These are phyloP conservation scores for Beta vulgaris DNA, from an alignment of 148 eudicot species.

Conservation along the genomic window DNA sequence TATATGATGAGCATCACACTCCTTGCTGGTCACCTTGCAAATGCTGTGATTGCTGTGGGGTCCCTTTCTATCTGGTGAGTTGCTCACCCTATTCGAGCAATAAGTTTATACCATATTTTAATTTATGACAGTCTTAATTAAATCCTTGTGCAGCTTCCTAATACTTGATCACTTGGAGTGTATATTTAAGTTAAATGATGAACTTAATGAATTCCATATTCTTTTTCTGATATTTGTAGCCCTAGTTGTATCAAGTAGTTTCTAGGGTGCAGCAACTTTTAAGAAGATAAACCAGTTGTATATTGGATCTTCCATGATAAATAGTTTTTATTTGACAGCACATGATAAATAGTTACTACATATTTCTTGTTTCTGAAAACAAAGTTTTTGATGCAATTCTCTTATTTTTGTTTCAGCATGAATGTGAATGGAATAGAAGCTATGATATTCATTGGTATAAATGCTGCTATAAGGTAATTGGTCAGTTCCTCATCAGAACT, in stretches of 20 bases:
- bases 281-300: neutral
- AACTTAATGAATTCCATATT: neutral
- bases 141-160: too few species aligned
- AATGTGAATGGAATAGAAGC: conserved; percentile 59
- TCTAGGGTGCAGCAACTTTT: neutral
- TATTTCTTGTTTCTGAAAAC: neutral
- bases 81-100: neutral
- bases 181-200: too few species aligned
- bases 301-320: neutral
- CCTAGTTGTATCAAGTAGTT: neutral
- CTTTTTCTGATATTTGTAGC: neutral
- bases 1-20: conserved; percentile 64
- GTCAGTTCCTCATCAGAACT: neutral
- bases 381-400: neutral
- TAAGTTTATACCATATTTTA: neutral
- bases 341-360: neutral
- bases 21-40: conserved; percentile 59
- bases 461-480: conserved; percentile 73
- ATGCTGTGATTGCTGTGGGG: conserved; percentile 71
- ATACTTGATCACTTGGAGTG: too few species aligned
- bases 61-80: conserved; percentile 82
- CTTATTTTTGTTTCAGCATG: conserved; percentile 43
- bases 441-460: conserved; percentile 77
- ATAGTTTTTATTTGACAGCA: too few species aligned
- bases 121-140: too few species aligned